These are phyloP conservation scores for Fusarium praegraminearum DNA, from an alignment of 2,329 filamentous ascomycete genomes.

Conservation along the genomic window DNA sequence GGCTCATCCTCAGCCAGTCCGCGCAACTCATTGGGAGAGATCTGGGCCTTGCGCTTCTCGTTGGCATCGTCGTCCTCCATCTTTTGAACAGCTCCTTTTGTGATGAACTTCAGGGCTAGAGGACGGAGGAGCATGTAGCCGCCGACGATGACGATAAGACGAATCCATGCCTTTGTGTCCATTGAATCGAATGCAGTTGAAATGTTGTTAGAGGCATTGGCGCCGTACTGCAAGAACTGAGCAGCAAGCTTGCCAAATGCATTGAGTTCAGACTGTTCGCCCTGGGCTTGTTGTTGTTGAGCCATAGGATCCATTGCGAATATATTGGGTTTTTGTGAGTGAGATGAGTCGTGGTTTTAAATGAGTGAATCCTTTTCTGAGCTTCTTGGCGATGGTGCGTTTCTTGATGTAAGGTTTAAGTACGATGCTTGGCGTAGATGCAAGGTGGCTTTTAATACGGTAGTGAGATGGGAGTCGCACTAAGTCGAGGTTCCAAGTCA, in stretches of 20 bases:
- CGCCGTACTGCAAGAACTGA: conserved; percentile 53
- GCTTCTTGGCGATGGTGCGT: neutral
- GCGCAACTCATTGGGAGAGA: conserved; percentile 74
- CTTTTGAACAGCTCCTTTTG: conserved; percentile 71
- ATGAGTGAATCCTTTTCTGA: neutral
- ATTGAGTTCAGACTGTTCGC: conserved; percentile 50
- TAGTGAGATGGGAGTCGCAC: neutral
- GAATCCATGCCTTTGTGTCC: conserved; percentile 69
- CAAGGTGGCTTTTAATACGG: conserved; percentile 1
- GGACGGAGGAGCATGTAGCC: conserved; percentile 80
- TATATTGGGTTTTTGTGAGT: neutral
- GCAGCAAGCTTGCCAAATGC: conserved; percentile 50
- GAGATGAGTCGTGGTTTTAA: neutral
- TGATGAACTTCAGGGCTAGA: conserved; percentile 76
- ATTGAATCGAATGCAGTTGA: conserved; percentile 62
- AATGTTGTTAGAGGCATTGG: conserved; percentile 62
- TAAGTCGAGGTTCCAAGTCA: neutral
- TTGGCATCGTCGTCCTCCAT: conserved; percentile 69
- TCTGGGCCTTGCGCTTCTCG: conserved; percentile 66
- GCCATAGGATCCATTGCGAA: conserved; percentile 43
- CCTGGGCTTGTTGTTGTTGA: conserved; percentile 46
- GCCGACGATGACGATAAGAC: conserved; percentile 77
- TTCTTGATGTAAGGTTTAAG: neutral
- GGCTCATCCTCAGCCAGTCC: conserved; percentile 67
- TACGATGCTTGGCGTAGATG: neutral